Base-by-base conservation (phyloP, 2,329 filamentous ascomycete genomes). In the Metarhizium anisopliae region DNA sequence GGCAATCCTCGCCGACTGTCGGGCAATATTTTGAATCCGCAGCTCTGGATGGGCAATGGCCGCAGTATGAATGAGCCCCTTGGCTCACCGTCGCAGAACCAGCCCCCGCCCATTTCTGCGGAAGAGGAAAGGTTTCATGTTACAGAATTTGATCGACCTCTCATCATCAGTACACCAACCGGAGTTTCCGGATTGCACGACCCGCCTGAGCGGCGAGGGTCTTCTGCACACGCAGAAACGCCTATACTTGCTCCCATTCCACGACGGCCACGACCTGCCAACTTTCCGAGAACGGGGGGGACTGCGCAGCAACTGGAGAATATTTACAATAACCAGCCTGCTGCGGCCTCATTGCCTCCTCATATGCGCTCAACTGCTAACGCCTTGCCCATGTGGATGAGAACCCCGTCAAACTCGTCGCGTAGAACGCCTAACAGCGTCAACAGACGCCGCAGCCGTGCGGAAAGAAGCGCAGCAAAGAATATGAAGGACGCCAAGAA, bases 401-500 rank as follows among this genome's bases (percentile, higher is more conserved):
- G 71, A 6, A 61, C 71, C 3, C 65, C 70, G 2, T 69, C 73
- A 6, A 60, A 67, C 5, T 59, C 68, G 0, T 63, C 69, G 16
- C 64, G 64, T 60, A 70, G 74, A 52, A 68, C 72, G 56, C 60
- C 73, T 57, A 71, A 73, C 0, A 74, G 73, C 47, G 66, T 82
- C 6, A 74, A 67, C 55, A 70, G 80, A 38, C 74, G 73, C 30
- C 73, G 73, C 42, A 84, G 81, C 62, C 76, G 82, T 45, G 82
- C 82, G 2, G 79, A 82, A 63, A 73, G 81, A 32, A 83, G 81
- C 56, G 82, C 82, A 6, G 77, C 81, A 10, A 84, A 80, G 68
- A 86, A 85, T 60, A 80, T 85, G 32, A 74, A 78, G 18, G 82
- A 85, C 58, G 82, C 82, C 1, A 82, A 78, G 69, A 76, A 74